Evolutionary conservation across 257 asterid genomes (phyloP).

Genomic region (Solanum virginianum): DNA sequence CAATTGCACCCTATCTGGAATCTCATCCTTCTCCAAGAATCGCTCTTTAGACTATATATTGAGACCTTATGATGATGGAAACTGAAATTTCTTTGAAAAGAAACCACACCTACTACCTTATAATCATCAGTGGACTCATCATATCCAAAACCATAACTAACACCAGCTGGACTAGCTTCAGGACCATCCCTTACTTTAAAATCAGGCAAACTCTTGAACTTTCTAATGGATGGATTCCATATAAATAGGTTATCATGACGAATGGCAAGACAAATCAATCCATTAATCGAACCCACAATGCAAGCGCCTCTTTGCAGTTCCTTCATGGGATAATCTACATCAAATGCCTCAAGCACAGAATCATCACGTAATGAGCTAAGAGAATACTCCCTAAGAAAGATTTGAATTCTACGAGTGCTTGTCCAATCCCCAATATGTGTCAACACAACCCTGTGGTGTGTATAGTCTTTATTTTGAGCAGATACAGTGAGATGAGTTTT

Average conservation of each 20-base stretch:
- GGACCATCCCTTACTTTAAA: neutral
- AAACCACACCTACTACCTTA: neutral
- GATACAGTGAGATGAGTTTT: no score
- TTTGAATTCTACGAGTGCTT: neutral
- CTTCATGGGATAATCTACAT: neutral
- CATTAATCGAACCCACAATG: slow-evolving; percentile 41
- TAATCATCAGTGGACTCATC: neutral
- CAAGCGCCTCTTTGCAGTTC: neutral
- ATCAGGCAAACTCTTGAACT: slow-evolving; percentile 23
- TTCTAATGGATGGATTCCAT: slow-evolving; percentile 38
- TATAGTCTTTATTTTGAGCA: no score
- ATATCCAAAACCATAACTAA: neutral
- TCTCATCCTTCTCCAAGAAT: neutral
- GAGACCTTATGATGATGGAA: neutral
- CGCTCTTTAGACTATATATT: neutral
- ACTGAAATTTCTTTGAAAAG: neutral
- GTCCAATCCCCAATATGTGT: neutral
- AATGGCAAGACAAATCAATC: slow-evolving; percentile 22
- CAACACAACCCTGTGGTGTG: neutral
- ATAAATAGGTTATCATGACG: slow-evolving; percentile 10
- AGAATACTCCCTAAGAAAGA: neutral
- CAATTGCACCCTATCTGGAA: neutral
- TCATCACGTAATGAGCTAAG: slow-evolving; percentile 20
- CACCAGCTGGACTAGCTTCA: neutral
- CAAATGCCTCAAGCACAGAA: neutral